These are phyloP conservation scores for Globisporangium irregulare DNA, from an alignment of 352 stramenopile species.

Conservation along the genomic window DNA sequence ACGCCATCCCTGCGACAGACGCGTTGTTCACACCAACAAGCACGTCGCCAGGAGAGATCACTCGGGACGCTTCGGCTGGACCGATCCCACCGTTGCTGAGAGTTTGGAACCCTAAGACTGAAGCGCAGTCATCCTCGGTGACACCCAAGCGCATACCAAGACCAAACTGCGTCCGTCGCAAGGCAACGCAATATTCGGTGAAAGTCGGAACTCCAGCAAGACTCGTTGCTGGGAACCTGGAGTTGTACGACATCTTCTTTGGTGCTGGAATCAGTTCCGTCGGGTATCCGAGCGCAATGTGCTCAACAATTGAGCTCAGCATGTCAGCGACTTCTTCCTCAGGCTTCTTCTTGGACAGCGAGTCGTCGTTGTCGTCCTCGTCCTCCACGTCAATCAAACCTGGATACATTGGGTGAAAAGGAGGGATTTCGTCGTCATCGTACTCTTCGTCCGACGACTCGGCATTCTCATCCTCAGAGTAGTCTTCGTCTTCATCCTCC, in stretches of 20 bases:
- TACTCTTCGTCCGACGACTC: conserved; percentile 62
- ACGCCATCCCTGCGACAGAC: conserved; percentile 48
- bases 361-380: conserved; percentile 34
- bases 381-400: conserved; percentile 48
- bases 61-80: conserved; percentile 68
- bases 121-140: conserved; percentile 50
- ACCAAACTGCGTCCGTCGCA: conserved; percentile 62
- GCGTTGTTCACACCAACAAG: conserved; percentile 78
- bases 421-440: conserved; percentile 52
- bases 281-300: conserved; percentile 77
- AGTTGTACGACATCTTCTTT: conserved; percentile 46
- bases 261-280: conserved; percentile 41
- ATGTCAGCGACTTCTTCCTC: conserved; percentile 73
- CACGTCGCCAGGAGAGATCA: conserved; percentile 69
- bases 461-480: conserved; percentile 67
- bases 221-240: conserved; percentile 44
- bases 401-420: conserved; percentile 52
- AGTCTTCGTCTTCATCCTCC: conserved; percentile 69
- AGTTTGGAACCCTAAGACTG: conserved; percentile 80
- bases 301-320: conserved; percentile 75
- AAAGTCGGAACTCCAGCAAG: conserved; percentile 51
- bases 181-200: conserved; percentile 71
- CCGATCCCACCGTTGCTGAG: conserved; percentile 71
- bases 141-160: conserved; percentile 83
- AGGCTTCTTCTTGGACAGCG: conserved; percentile 47